Evolutionary conservation across 2,329 filamentous ascomycete species (phyloP).

Genomic region (Orbilia brochopaga): DNA sequence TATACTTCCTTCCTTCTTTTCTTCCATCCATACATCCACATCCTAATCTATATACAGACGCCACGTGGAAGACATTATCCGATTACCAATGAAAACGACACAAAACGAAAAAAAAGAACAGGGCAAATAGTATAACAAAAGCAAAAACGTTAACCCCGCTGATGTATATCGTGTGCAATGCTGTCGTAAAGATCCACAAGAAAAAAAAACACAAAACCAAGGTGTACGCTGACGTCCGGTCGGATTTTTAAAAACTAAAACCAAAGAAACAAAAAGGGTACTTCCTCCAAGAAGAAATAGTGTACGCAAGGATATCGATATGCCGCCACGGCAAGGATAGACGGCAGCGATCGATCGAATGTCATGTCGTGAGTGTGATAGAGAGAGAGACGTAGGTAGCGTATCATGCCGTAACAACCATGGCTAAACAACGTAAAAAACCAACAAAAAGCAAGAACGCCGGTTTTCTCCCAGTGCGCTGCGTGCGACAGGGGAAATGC

Average conservation of each 20-base stretch:
- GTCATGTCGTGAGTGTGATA: no score
- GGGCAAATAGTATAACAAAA: background rate
- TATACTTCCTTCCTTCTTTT: no score
- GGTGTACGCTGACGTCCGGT: background rate
- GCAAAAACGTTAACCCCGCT: background rate
- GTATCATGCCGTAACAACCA: no score
- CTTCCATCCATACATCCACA: no score
- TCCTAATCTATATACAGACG: conserved; percentile 8
- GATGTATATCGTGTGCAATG: background rate
- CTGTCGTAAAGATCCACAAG: background rate
- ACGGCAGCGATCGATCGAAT: no score
- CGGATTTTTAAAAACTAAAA: background rate
- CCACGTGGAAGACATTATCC: background rate
- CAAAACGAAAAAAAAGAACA: background rate
- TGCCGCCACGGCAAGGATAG: no score
- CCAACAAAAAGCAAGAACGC: background rate
- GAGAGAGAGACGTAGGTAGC: no score
- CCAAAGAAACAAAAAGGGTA: no score
- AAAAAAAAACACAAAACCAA: background rate
- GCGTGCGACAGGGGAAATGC: conserved; percentile 1
- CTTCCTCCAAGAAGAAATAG: no score
- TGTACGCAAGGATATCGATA: no score
- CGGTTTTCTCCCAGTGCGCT: background rate
- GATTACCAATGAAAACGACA: background rate
- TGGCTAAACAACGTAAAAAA: no score